Evolutionary conservation across 768 basidiomycete species (phyloP), one percentile per base, ranked within the genome.

Genomic region (Coprinopsis sp.): DNA sequence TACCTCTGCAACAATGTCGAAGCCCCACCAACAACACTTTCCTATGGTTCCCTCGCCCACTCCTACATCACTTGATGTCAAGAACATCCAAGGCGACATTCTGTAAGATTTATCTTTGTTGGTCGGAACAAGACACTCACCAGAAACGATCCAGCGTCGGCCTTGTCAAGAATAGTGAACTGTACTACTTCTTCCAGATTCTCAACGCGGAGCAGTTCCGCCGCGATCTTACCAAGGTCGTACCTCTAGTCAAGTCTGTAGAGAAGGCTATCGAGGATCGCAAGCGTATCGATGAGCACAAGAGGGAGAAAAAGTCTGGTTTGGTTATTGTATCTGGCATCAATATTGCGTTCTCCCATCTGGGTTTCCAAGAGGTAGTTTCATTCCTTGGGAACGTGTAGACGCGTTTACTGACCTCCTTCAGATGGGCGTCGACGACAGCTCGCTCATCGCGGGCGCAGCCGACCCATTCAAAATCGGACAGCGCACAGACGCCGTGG

Each of bases 311-410:
- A 12, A 59, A 58, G 34, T 59, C 59, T 30, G 55, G 55, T 10
- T 58, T 70, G 19, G 54, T 76, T 45, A 66, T 63, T 19, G 55
- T 76, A 46, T 60, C 59, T 11, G 74, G 73, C 8, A 65, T 78
- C 33, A 81, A 79, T 61, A 69, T 80, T 36, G 65, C 77, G 10
- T 78, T 81, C 58, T 76, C 78, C 6, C 72, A 74, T 22, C 56
- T 58, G 13, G 79, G 77, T 13, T 68, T 80, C 30, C 53, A 33
- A 2, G 62, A 66, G 59, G 73, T 75, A 28, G 54, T 39, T 19
- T 2, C n/a, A n/a, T n/a, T n/a, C n/a, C n/a, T n/a, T n/a, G n/a
- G n/a, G n/a, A n/a, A n/a, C n/a, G n/a, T n/a, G n/a, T n/a, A n/a
- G n/a, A n/a, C n/a, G n/a, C n/a, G n/a, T n/a, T n/a, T 30, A 19